Percentiles rank a stretch among this genome's conserved stretches.
Conservation (phyloP, 1,139 yeast genomes). For the Yamadazyma taylorii region DNA sequence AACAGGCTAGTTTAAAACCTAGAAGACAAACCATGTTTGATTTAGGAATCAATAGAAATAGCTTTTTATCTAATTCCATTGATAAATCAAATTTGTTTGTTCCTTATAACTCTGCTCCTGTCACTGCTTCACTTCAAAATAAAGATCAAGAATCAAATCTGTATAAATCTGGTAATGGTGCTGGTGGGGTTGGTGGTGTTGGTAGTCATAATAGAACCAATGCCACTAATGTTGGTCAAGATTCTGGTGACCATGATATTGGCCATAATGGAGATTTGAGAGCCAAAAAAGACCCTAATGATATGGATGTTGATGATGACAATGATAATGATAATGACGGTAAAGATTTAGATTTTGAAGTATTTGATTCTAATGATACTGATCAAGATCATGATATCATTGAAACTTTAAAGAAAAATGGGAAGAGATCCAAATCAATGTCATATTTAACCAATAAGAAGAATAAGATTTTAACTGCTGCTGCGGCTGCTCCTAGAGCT, state of each 20-base stretch:
- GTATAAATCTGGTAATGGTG: constrained; percentile 4
- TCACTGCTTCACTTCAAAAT: constrained; percentile 57
- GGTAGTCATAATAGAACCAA: constrained; percentile 8
- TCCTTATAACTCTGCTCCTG: constrained; percentile 76
- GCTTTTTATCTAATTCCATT: constrained; percentile 44
- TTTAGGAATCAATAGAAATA: constrained; percentile 43
- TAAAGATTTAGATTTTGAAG: constrained; percentile 34
- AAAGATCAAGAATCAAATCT: constrained; percentile 11
- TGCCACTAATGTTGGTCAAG: constrained; percentile 7
- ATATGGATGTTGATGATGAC: constrained; percentile 30
- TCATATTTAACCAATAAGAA: constrained; percentile 54
- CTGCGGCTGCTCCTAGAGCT: constrained; percentile 82
- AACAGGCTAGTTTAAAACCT: constrained; percentile 32
- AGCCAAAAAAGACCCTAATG: constrained; percentile 3
- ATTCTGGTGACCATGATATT: neutral
- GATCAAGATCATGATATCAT: constrained; percentile 26
- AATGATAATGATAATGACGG: constrained; percentile 41
- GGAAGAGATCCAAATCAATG: constrained; percentile 65
- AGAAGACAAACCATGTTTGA: constrained; percentile 53
- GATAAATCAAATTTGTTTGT: constrained; percentile 59
- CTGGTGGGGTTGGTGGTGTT: no score
- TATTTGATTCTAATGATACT: constrained; percentile 38
- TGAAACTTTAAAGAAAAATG: constrained; percentile 38
- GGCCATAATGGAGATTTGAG: constrained; percentile 3
- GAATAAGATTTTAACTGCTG: constrained; percentile 63